These are phyloP conservation scores for Neurospora cerealis DNA, from an alignment of 495 filamentous ascomycete genomes.

Conservation along the genomic window DNA sequence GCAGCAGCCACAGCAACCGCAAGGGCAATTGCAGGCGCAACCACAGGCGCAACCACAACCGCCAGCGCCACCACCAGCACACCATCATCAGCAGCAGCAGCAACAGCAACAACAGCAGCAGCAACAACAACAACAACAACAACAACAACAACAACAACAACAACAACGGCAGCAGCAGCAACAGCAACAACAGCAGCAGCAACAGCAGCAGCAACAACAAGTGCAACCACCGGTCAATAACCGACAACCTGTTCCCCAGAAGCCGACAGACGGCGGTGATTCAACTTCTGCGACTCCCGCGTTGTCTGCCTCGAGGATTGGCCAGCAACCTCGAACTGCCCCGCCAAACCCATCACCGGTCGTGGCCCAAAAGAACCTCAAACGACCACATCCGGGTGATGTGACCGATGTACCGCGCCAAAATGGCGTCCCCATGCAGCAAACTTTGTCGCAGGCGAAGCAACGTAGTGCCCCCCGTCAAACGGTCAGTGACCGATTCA, in stretches of 20 bases:
- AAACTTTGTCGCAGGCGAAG: slow-evolving; percentile 12
- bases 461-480: neutral
- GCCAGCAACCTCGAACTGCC: slow-evolving; percentile 3
- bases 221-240: slow-evolving; percentile 1
- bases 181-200: neutral
- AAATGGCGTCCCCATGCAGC: slow-evolving; percentile 25
- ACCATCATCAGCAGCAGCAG: slow-evolving; percentile 8
- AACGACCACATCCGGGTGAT: slow-evolving; percentile 56
- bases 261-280: slow-evolving; percentile 5
- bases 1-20: slow-evolving; percentile 13
- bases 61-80: neutral
- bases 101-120: neutral
- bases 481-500: neutral
- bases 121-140: neutral
- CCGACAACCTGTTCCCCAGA: slow-evolving; percentile 2
- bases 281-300: slow-evolving; percentile 5
- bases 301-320: slow-evolving; percentile 1
- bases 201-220: neutral
- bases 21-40: slow-evolving; percentile 8
- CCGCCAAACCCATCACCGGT: slow-evolving; percentile 14
- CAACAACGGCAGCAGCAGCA: neutral
- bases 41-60: neutral
- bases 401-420: slow-evolving; percentile 44
- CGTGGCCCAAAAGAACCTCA: slow-evolving; percentile 27
- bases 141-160: neutral